phyloP scores from a whole-genome alignment of 495 filamentous ascomycete species.

The Neurospora sp. region DNA sequence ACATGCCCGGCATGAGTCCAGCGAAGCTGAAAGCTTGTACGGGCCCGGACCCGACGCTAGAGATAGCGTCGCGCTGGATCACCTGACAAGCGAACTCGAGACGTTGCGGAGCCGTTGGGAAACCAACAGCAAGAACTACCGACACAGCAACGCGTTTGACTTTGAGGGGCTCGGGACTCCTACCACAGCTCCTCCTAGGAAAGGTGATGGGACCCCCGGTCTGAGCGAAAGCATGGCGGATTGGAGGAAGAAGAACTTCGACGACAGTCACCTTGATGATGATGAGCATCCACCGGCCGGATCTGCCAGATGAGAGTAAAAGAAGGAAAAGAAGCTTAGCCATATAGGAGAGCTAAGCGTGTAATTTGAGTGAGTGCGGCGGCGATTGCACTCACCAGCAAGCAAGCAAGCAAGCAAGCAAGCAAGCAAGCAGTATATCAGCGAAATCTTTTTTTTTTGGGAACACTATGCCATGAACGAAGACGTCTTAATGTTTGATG shows the following conservation, averaged over 20 bases:
- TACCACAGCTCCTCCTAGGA: conserved; percentile 9
- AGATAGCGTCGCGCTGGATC: conserved; percentile 80
- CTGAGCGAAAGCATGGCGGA: conserved; percentile 62
- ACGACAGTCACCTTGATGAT: conserved; percentile 28
- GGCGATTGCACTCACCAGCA: neutral
- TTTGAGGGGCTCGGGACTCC: conserved; percentile 49
- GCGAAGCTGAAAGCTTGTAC: conserved; percentile 41
- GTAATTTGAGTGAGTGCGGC: neutral
- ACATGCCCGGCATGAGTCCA: conserved; percentile 51
- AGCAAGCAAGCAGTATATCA: neutral
- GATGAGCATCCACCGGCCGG: conserved; percentile 1
- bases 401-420: neutral
- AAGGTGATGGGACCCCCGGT: conserved; percentile 37
- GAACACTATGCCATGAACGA: neutral
- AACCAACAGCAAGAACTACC: conserved; percentile 86
- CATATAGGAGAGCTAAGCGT: neutral
- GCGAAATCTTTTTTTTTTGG: neutral
- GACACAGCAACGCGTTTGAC: conserved; percentile 76
- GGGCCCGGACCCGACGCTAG: conserved; percentile 37
- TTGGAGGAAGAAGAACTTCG: conserved; percentile 58
- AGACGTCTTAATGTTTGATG: neutral
- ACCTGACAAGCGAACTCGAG: conserved; percentile 83
- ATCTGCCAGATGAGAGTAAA: neutral
- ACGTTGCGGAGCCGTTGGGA: conserved; percentile 86
- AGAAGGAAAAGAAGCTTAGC: neutral